Base-by-base conservation (phyloP, 164 flowering plant species). In the Berberis vulgaris region DNA sequence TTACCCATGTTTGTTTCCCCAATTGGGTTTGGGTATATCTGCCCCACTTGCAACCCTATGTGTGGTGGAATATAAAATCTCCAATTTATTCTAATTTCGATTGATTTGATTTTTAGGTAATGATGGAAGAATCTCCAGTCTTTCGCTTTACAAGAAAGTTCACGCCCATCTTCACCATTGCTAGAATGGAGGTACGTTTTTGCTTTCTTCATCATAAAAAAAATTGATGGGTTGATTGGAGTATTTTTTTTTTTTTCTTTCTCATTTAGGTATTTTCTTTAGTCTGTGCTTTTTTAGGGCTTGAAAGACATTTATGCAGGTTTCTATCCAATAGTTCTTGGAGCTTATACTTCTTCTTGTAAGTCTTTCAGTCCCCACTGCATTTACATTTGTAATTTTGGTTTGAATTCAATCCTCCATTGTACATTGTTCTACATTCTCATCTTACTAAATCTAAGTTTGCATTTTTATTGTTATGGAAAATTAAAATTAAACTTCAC, bases 301-400 rank as follows among this genome's bases (percentile, higher is more conserved):
- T 67, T 90, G 65, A 81, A 83, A 76, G 98, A 96, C 66, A 83
- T 93, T 49, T 93, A 93, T 79, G 95, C 95, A 8, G 96, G 98
- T 45, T 88, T 90, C 59, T 72, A 57, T 71, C 98, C 98, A 63
- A 89, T 96, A 1, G 94, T 93, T 69, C 75, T 90, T 91, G 96
- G 96, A 91, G 91, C 49, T 73, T 91, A 59, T 91, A 89, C 70
- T 91, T 91, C 79, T 88, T 84, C 82, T 88, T 91, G 96, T 88
- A 78, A 86, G 95, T 79, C 39, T 39, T 61, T 45, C 49, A 12
- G 1, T 26, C 13, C 0, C 11, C 8, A 11, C 0, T 49, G 52
- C 52, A 49, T 49, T 6, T 11, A 52, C 1, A 3, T 4, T 10
- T 52, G 55, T 26, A 52, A 52, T 1, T 7, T 10, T 52, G 55